A percentile compares a stretch with the other conserved stretches of the same genome.
Conservation (phyloP, 2,329 filamentous ascomycete genomes). For the Cadophora sp. region DNA sequence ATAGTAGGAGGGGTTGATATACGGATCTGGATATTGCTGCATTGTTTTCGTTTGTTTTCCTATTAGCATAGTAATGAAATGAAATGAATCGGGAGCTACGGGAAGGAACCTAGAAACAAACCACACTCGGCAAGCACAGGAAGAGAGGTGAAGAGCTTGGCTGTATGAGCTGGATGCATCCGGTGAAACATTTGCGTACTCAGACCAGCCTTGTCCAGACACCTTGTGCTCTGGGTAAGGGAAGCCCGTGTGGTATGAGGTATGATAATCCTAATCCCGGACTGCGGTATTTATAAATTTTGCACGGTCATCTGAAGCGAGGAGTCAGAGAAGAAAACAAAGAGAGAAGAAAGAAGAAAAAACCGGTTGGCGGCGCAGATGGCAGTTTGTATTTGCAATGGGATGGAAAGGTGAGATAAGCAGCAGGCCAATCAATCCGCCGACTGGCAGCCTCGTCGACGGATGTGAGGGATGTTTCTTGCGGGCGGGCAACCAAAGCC, state of each 20-base stretch:
- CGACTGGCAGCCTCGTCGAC: conserved; percentile 46
- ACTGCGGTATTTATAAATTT: conserved; percentile 28
- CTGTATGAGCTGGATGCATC: conserved; percentile 3
- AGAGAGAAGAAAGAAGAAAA: conserved; percentile 15
- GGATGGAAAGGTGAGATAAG: conserved; percentile 19
- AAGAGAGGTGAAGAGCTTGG: conserved; percentile 3
- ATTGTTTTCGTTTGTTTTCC: conserved; percentile 2
- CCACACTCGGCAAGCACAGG: not conserved
- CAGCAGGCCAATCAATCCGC: conserved; percentile 10
- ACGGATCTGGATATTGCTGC: not conserved
- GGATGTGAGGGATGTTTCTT: conserved; percentile 50
- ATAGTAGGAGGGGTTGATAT: not conserved
- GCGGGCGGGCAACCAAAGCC: not conserved
- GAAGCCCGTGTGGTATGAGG: not conserved
- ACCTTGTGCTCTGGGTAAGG: conserved; percentile 10
- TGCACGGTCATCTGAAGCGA: conserved; percentile 32
- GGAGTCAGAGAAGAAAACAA: not conserved
- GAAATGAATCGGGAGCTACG: not conserved
- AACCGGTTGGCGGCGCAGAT: not conserved
- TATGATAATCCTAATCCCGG: conserved; percentile 12
- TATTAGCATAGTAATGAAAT: not conserved
- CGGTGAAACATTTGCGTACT: not conserved
- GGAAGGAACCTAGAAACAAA: not conserved
- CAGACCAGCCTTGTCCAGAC: conserved; percentile 8
- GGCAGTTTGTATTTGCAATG: conserved; percentile 11